Evolutionary conservation across 106 monocot species (phyloP).

Genomic region (Dendrobium catenatum): DNA sequence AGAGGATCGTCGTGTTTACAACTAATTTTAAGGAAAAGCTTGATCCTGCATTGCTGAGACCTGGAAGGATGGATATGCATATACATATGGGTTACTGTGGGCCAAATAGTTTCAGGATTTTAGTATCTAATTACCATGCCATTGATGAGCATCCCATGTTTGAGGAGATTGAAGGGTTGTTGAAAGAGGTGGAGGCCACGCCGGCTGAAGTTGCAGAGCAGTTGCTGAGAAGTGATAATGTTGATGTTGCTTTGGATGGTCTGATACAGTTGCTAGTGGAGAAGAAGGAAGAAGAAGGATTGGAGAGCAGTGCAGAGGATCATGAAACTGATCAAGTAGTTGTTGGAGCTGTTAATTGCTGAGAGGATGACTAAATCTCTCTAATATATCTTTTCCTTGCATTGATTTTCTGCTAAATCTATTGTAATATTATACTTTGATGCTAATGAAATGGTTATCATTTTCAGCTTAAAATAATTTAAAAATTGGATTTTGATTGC

Average conservation of each 20-base stretch:
- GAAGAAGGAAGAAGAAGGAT: neutral
- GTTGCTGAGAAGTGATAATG: slow-evolving; percentile 7
- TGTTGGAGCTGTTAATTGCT: no score
- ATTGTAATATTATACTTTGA: no score
- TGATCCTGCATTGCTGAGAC: slow-evolving; percentile 13
- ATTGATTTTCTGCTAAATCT: no score
- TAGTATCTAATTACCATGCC: slow-evolving; percentile 4
- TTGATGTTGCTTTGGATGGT: slow-evolving; percentile 3
- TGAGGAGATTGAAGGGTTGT: slow-evolving; percentile 6
- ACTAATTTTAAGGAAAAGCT: slow-evolving; percentile 18
- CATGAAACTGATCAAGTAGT: no score
- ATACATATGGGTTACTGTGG: slow-evolving; percentile 14
- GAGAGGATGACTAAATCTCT: no score
- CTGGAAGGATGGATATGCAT: slow-evolving; percentile 24
- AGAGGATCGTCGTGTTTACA: slow-evolving; percentile 18
- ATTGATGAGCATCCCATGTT: slow-evolving; percentile 12
- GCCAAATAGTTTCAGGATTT: neutral
- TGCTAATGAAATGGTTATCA: no score
- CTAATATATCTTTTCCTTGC: no score
- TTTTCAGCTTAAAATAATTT: no score
- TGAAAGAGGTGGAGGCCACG: slow-evolving; percentile 8
- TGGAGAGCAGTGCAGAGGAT: neutral
- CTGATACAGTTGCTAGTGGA: neutral
- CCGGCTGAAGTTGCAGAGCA: slow-evolving; percentile 6
- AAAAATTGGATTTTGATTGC: no score